Percentiles rank a stretch among this genome's conserved stretches.
Conservation (phyloP, 345 rosid genomes). For the Mallotus nudiflorus region DNA sequence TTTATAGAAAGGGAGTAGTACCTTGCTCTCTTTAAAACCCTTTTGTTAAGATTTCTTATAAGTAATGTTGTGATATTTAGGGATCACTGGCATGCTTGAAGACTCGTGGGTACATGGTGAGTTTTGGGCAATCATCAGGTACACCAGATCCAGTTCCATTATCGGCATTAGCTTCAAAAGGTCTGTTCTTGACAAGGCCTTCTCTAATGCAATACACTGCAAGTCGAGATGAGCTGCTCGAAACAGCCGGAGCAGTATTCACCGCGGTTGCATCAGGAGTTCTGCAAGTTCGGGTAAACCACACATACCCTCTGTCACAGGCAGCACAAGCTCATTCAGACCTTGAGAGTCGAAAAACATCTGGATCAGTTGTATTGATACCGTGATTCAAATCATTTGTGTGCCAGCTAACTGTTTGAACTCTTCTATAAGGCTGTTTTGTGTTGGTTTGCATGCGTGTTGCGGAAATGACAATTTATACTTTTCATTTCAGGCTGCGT, state of each 20-base stretch:
- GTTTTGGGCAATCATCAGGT: slow-evolving; percentile 90
- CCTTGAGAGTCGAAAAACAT: slow-evolving; percentile 66
- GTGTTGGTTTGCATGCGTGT: not conserved
- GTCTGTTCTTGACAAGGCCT: slow-evolving; percentile 84
- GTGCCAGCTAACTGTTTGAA: not conserved
- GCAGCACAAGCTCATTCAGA: slow-evolving; percentile 79
- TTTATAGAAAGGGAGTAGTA: not conserved
- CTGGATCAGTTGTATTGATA: slow-evolving; percentile 75
- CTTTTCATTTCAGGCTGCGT: too few species aligned
- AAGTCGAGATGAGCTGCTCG: slow-evolving; percentile 74
- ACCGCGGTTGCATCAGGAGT: slow-evolving; percentile 59
- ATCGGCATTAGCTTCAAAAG: slow-evolving; percentile 68
- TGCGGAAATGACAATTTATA: not conserved
- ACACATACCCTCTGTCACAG: slow-evolving; percentile 66
- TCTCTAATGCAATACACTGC: slow-evolving; percentile 65
- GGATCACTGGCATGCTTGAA: slow-evolving; percentile 85
- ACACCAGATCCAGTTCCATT: slow-evolving; percentile 69
- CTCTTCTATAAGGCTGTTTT: not conserved
- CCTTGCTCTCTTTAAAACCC: not conserved
- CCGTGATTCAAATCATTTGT: slow-evolving; percentile 39
- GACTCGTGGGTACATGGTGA: slow-evolving; percentile 78
- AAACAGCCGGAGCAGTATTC: slow-evolving; percentile 71
- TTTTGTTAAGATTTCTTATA: not conserved
- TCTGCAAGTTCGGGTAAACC: slow-evolving; percentile 61
- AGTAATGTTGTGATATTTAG: slow-evolving; percentile 31